Evolutionary conservation across 768 basidiomycete species (phyloP).

Genomic region (Trametopsis cervina): DNA sequence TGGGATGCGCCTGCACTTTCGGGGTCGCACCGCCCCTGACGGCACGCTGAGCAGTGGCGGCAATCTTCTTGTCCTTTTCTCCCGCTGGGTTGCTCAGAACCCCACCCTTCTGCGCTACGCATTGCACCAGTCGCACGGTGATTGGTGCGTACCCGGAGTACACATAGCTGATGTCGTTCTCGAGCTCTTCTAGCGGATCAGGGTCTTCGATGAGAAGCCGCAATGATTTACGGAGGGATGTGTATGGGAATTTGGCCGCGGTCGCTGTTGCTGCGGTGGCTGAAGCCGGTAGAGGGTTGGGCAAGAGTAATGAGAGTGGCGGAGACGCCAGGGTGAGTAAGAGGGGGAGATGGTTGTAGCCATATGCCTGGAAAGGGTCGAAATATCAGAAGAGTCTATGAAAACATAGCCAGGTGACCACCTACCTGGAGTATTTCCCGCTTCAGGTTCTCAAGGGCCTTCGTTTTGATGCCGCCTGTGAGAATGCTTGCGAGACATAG

Average conservation of each 20-base stretch:
- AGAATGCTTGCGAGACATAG: slow-evolving; percentile 84
- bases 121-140: slow-evolving; percentile 86
- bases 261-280: slow-evolving; percentile 31
- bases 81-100: slow-evolving; percentile 74
- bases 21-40: slow-evolving; percentile 26
- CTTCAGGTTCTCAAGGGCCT: slow-evolving; percentile 81
- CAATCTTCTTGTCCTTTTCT: slow-evolving; percentile 44
- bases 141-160: slow-evolving; percentile 98
- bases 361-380: slow-evolving; percentile 60
- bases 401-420: neutral
- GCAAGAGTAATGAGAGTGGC: slow-evolving; percentile 60
- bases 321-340: slow-evolving; percentile 58
- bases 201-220: slow-evolving; percentile 90
- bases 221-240: slow-evolving; percentile 69
- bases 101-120: slow-evolving; percentile 85
- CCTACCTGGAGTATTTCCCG: slow-evolving; percentile 81
- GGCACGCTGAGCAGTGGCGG: slow-evolving; percentile 30
- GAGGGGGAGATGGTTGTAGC: slow-evolving; percentile 64
- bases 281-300: slow-evolving; percentile 58
- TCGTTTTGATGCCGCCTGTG: slow-evolving; percentile 79
- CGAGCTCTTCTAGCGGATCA: slow-evolving; percentile 71
- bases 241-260: slow-evolving; percentile 65
- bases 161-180: slow-evolving; percentile 92
- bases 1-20: slow-evolving; percentile 80
- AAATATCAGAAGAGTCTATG: slow-evolving; percentile 27